Percentiles rank a stretch among this genome's conserved stretches.
Evolutionary conservation across 331 rosid genomes (phyloP).

Genomic region (Rosa hybrid): DNA sequence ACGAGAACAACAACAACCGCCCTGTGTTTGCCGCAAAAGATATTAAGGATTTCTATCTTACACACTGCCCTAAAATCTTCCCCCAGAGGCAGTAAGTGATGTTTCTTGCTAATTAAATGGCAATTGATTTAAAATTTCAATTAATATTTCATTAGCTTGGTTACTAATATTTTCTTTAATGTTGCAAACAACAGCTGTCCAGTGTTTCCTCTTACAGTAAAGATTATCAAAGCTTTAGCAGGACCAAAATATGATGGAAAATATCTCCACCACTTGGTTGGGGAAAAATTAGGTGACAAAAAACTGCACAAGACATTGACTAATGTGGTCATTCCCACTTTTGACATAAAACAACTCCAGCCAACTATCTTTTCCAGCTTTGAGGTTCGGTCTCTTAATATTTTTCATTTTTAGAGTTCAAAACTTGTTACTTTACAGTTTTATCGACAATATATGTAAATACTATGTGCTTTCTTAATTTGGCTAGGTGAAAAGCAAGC

Average conservation of each 20-base stretch:
- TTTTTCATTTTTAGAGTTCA: not conserved
- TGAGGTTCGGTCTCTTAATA: constrained; percentile 28
- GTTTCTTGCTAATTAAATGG: not conserved
- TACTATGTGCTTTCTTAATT: not conserved
- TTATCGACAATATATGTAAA: not conserved
- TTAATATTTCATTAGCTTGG: not conserved
- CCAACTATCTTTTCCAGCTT: constrained; percentile 52
- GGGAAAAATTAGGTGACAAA: constrained; percentile 38
- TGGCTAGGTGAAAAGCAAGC: constrained; percentile 31
- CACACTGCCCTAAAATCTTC: constrained; percentile 48
- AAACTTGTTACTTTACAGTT: not conserved
- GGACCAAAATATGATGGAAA: constrained; percentile 63
- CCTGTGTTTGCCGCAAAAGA: constrained; percentile 54
- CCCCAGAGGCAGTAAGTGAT: constrained; percentile 40
- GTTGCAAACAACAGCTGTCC: constrained; percentile 17
- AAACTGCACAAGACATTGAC: constrained; percentile 44
- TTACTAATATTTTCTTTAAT: not conserved
- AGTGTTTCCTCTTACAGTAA: constrained; percentile 19
- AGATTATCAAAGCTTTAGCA: constrained; percentile 36
- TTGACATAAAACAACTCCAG: constrained; percentile 50
- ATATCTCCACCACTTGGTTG: constrained; percentile 43
- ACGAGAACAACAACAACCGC: constrained; percentile 48
- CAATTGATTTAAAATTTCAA: not conserved
- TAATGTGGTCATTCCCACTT: constrained; percentile 52
- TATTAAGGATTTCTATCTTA: constrained; percentile 50